Conservation (phyloP, 169 alveolate genomes). For the Plasmodium malariae region DNA sequence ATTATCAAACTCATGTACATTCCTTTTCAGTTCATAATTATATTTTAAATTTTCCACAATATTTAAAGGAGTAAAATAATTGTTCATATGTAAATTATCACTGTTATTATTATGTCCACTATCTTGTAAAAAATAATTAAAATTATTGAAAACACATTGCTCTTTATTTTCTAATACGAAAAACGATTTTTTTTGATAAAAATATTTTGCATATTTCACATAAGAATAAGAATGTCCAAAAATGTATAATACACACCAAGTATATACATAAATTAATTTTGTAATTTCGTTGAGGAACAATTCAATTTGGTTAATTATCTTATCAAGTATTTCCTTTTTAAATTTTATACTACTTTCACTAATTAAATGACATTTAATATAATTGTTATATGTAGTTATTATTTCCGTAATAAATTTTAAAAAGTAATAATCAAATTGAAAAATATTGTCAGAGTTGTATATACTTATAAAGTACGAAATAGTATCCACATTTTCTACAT, state of each 20-base stretch:
- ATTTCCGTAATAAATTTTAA: constrained; percentile 64
- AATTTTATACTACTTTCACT: background rate
- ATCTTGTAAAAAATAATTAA: constrained; percentile 30
- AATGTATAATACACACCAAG: constrained; percentile 65
- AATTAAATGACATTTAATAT: constrained; percentile 45
- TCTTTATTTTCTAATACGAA: constrained; percentile 53
- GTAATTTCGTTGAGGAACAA: constrained; percentile 33
- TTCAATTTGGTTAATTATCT: background rate
- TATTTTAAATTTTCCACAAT: constrained; percentile 65
- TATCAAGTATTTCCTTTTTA: constrained; percentile 17
- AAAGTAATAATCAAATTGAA: constrained; percentile 70
- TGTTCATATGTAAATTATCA: constrained; percentile 25
- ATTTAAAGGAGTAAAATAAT: constrained; percentile 43
- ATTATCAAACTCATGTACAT: constrained; percentile 22
- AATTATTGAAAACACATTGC: constrained; percentile 48
- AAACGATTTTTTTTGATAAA: constrained; percentile 65
- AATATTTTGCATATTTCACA: constrained; percentile 73
- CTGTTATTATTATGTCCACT: background rate
- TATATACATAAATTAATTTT: constrained; percentile 51
- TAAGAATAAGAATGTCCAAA: constrained; percentile 72
- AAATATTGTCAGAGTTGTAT: constrained; percentile 54
- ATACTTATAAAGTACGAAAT: constrained; percentile 66
- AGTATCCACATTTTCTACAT: constrained; percentile 55
- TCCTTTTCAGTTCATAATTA: constrained; percentile 51
- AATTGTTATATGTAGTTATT: constrained; percentile 57